These are phyloP conservation scores for Cyathus olla DNA, from an alignment of 1,284 basidiomycete genomes.

Conservation along the genomic window DNA sequence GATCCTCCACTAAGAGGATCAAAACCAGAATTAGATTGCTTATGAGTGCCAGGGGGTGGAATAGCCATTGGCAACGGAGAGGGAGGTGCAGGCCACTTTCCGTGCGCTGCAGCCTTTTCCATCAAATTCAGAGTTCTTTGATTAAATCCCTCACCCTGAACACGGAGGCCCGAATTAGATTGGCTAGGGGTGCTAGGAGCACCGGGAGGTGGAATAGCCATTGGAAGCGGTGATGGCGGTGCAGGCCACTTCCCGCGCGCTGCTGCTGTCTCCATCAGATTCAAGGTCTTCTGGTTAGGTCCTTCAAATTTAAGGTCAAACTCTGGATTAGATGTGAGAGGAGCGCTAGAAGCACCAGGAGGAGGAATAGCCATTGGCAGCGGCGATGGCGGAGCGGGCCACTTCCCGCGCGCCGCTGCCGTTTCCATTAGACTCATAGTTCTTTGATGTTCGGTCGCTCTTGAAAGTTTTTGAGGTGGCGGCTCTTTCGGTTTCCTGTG, in stretches of 20 bases:
- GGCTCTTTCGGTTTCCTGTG: not conserved
- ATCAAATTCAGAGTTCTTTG: conserved; percentile 67
- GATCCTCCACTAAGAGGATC: conserved; percentile 18
- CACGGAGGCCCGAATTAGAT: not conserved
- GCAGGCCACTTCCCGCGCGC: conserved; percentile 73
- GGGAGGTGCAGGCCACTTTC: conserved; percentile 73
- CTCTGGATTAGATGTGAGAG: too few relatives aligned
- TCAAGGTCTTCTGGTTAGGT: conserved; percentile 59
- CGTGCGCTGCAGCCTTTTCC: conserved; percentile 62
- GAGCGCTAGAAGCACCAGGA: conserved; percentile 27
- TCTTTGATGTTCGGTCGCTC: conserved; percentile 59
- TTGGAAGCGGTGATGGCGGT: conserved; percentile 65
- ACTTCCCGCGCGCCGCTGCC: conserved; percentile 65
- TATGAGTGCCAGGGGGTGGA: conserved; percentile 43
- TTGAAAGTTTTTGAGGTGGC: conserved; percentile 32
- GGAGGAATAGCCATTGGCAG: conserved; percentile 57
- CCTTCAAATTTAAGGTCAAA: too few relatives aligned
- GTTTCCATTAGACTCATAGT: conserved; percentile 65
- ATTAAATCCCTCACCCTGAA: conserved; percentile 23
- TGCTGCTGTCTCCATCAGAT: conserved; percentile 65
- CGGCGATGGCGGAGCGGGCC: conserved; percentile 74
- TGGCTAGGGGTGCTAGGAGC: conserved; percentile 6
- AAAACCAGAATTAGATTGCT: conserved; percentile 2
- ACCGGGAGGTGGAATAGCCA: conserved; percentile 52
- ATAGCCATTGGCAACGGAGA: conserved; percentile 62